Evolutionary conservation across 495 filamentous ascomycete genomes (phyloP), one percentile per base, ranked within the genome.

Genomic region (Penicillium angulare): DNA sequence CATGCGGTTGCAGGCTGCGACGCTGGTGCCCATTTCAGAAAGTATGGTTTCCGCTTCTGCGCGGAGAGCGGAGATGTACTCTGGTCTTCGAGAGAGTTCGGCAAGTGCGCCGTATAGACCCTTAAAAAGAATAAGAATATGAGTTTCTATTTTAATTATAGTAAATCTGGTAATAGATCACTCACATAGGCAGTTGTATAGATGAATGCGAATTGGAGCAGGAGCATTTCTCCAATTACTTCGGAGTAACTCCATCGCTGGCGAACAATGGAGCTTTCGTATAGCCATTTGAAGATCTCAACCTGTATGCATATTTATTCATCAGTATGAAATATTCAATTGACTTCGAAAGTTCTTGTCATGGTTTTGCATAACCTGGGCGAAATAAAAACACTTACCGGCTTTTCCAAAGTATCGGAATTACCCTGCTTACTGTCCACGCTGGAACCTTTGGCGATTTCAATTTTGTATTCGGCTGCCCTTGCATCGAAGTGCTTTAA

Each of bases 201-300:
- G 43, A 64, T 56, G 32, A 64, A 64, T 13, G 61, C 61, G 26
- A 64, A 64, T 32, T 64, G 57, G n/a, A 64, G 35, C 1, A 64
- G 52, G 1, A 64, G 34, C 52, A 64, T 53, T 21, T 64, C 57
- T 2, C 61, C 61, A 31, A 64, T 53, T 13, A 64, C 61, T 29
- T 64, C 61, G 15, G 51, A 10, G 15, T 64, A 64, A 12, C 17
- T 58, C 61, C 61, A 61, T 50, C 52, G 35, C 20, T 56, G 43
- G 24, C 55, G 55, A 18, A 61, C 22, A 1, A 58, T 18, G 3
- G 48, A 61, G 47, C 34, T 47, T 31, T 64, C 57, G 39, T 58
- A 64, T 12, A 64, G 40, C 61, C 61, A 64, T 16, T 47, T 52
- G 34, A 64, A 64, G 12, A 64, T 58, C 34, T 64, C 61, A 35